These are phyloP conservation scores for Boeremia exigua DNA, from an alignment of 2,329 filamentous ascomycete genomes.

Conservation along the genomic window DNA sequence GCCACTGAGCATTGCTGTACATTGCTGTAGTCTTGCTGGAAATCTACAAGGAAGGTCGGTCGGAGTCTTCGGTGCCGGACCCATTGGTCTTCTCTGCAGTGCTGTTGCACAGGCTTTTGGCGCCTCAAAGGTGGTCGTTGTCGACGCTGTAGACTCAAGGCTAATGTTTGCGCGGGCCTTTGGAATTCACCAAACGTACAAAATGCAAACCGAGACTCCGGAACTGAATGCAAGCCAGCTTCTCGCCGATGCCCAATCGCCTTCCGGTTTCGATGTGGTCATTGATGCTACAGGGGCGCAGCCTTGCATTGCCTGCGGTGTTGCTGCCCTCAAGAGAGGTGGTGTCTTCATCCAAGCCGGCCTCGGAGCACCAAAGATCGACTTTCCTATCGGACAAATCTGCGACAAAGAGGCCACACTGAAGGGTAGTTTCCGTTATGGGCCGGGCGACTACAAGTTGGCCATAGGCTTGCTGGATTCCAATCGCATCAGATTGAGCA, in stretches of 20 bases:
- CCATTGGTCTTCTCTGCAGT: slow-evolving; percentile 22
- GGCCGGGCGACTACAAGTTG: slow-evolving; percentile 34
- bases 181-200: slow-evolving; percentile 16
- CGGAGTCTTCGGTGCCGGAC: slow-evolving; percentile 22
- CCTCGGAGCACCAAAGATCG: slow-evolving; percentile 23
- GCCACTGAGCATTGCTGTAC: slow-evolving; percentile 35
- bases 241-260: neutral
- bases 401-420: slow-evolving; percentile 35
- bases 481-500: slow-evolving; percentile 16
- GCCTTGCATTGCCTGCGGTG: slow-evolving; percentile 26
- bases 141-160: slow-evolving; percentile 16
- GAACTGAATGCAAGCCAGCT: slow-evolving; percentile 15
- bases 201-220: slow-evolving; percentile 11
- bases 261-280: slow-evolving; percentile 24
- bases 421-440: slow-evolving; percentile 39
- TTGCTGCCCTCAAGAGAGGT: slow-evolving; percentile 22
- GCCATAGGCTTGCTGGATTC: slow-evolving; percentile 23
- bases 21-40: slow-evolving; percentile 51
- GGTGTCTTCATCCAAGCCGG: slow-evolving; percentile 34
- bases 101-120: slow-evolving; percentile 22
- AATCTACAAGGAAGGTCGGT: slow-evolving; percentile 18
- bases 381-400: slow-evolving; percentile 30
- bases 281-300: slow-evolving; percentile 35
- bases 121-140: slow-evolving; percentile 8
- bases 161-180: slow-evolving; percentile 17